phyloP scores from a whole-genome alignment of 495 filamentous ascomycete species.

The Aspergillus carlsbadensis region DNA sequence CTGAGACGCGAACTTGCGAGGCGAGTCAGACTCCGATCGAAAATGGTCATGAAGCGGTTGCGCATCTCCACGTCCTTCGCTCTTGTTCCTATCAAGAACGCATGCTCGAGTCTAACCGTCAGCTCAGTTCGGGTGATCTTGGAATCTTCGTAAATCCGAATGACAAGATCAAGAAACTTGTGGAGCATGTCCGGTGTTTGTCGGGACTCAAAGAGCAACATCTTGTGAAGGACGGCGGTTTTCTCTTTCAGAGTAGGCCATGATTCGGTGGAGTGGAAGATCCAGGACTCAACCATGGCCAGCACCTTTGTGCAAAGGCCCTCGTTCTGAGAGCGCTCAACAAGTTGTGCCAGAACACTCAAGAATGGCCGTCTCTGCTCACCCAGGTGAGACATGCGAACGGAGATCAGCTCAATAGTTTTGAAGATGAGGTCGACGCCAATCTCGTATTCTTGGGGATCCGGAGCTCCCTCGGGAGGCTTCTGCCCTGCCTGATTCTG shows the following conservation, averaged over 20 bases:
- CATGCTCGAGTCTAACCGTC: slow-evolving; percentile 94
- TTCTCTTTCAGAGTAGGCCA: slow-evolving; percentile 98
- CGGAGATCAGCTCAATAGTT: slow-evolving; percentile 85
- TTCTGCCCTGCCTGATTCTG: slow-evolving; percentile 41
- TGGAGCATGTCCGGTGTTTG: slow-evolving; percentile 78
- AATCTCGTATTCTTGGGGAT: slow-evolving; percentile 75
- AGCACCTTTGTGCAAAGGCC: slow-evolving; percentile 87
- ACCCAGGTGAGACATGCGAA: slow-evolving; percentile 89
- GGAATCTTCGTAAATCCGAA: slow-evolving; percentile 94
- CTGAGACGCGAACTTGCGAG: slow-evolving; percentile 80
- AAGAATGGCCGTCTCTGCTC: slow-evolving; percentile 91
- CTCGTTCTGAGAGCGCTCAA: slow-evolving; percentile 87
- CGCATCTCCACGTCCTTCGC: slow-evolving; percentile 96
- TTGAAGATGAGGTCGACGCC: slow-evolving; percentile 88
- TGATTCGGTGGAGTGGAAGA: slow-evolving; percentile 87
- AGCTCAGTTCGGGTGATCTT: slow-evolving; percentile 94
- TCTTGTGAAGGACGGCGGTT: slow-evolving; percentile 93
- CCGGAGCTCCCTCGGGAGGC: slow-evolving; percentile 58
- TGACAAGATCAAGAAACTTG: slow-evolving; percentile 92
- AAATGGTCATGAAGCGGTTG: slow-evolving; percentile 91
- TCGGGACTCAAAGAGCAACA: slow-evolving; percentile 89
- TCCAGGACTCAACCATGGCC: slow-evolving; percentile 91
- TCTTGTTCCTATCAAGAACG: slow-evolving; percentile 92
- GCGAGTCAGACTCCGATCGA: slow-evolving; percentile 85
- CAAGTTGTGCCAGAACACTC: slow-evolving; percentile 87